Conservation (phyloP, 2,329 filamentous ascomycete genomes). For the Dothistroma septosporum region DNA sequence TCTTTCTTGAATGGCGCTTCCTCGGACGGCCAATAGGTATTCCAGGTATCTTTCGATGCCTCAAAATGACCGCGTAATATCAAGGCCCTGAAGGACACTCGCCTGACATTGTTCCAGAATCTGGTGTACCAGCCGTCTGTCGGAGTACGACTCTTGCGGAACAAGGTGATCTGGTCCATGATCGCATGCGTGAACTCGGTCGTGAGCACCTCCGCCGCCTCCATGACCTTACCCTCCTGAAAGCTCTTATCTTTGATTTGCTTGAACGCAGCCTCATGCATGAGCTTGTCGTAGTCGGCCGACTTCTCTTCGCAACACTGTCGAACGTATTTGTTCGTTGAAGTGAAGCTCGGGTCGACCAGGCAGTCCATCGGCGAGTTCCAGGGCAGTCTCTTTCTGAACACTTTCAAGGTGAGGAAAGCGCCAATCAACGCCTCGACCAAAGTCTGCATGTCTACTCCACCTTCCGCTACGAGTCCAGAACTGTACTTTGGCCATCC, state of each 20-base stretch:
- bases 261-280: background rate
- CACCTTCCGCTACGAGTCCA: background rate
- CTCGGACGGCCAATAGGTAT: too few relatives aligned
- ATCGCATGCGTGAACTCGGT: background rate
- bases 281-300: background rate
- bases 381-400: background rate
- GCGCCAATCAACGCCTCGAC: background rate
- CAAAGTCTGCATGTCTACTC: background rate
- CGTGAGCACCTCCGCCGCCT: background rate
- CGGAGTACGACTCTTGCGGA: too few relatives aligned
- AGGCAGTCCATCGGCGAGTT: background rate
- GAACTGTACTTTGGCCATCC: background rate
- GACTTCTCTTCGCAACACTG: background rate
- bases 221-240: background rate
- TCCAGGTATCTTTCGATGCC: too few relatives aligned
- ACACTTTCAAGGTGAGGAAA: background rate
- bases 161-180: background rate
- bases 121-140: too few relatives aligned
- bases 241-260: background rate
- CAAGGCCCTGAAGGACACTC: too few relatives aligned
- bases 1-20: too few relatives aligned
- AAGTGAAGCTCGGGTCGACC: background rate
- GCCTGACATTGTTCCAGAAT: too few relatives aligned
- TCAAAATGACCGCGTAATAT: too few relatives aligned
- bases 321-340: background rate